These are phyloP conservation scores for Passalora sequoiae DNA, from an alignment of 2,329 filamentous ascomycete species.

Conservation along the genomic window DNA sequence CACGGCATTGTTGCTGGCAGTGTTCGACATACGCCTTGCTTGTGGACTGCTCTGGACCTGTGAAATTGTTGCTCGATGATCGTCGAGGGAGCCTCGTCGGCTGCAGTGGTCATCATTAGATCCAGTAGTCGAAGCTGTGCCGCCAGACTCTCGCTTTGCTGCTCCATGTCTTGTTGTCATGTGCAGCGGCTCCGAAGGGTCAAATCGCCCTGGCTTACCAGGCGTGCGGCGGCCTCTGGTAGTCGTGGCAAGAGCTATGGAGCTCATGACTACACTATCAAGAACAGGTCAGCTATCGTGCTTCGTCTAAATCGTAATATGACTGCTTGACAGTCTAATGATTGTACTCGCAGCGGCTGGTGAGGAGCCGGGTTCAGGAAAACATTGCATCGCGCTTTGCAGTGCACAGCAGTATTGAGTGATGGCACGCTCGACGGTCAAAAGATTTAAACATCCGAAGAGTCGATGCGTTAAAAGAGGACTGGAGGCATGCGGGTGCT, in stretches of 20 bases:
- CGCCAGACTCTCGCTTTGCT: slow-evolving; percentile 14
- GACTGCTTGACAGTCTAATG: not conserved
- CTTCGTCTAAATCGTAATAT: too few relatives aligned
- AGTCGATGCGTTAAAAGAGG: too few relatives aligned
- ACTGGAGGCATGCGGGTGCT: too few relatives aligned
- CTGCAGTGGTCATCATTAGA: slow-evolving; percentile 24
- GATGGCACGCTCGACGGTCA: too few relatives aligned
- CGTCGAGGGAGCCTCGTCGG: slow-evolving; percentile 24
- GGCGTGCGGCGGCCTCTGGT: slow-evolving; percentile 19
- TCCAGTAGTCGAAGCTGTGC: slow-evolving; percentile 25
- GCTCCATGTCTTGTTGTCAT: slow-evolving; percentile 43
- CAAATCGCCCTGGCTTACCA: slow-evolving; percentile 34
- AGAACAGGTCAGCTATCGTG: too few relatives aligned
- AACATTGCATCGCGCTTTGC: slow-evolving; percentile 4
- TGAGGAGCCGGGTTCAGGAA: slow-evolving; percentile 2
- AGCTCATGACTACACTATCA: slow-evolving; percentile 13
- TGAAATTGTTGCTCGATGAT: slow-evolving; percentile 21
- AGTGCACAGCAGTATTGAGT: too few relatives aligned
- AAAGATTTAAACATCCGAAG: too few relatives aligned
- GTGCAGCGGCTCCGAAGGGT: slow-evolving; percentile 45
- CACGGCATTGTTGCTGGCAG: slow-evolving; percentile 13
- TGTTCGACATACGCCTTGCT: slow-evolving; percentile 18
- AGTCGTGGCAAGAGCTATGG: slow-evolving; percentile 5
- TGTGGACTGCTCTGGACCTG: slow-evolving; percentile 24
- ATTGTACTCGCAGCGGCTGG: too few relatives aligned